A percentile compares a stretch with the other conserved stretches of the same genome.
Evolutionary conservation across 352 stramenopile genomes (phyloP).

Genomic region (Globisporangium parvum): DNA sequence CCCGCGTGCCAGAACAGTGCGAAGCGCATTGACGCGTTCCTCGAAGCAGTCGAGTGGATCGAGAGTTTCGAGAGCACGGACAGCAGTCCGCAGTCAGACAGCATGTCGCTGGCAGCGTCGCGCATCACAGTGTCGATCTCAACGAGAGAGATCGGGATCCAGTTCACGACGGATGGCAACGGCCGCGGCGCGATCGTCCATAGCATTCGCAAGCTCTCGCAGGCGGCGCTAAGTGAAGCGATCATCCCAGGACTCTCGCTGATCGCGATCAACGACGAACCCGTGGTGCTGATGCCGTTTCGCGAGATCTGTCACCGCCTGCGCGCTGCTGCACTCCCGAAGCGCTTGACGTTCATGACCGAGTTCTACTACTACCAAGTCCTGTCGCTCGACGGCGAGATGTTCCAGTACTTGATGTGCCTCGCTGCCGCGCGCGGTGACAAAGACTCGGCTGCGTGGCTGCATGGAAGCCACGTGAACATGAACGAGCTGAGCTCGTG

Average conservation of each 20-base stretch:
- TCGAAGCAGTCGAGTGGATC: constrained; percentile 78
- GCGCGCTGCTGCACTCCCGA: constrained; percentile 58
- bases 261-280: constrained; percentile 79
- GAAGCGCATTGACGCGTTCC: constrained; percentile 49
- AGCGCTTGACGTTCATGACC: constrained; percentile 77
- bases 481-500: constrained; percentile 65
- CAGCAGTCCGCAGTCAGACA: constrained; percentile 31
- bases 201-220: constrained; percentile 71
- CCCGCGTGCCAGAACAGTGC: constrained; percentile 68
- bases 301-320: constrained; percentile 65
- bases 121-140: constrained; percentile 74
- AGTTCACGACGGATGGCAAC: constrained; percentile 75
- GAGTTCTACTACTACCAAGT: constrained; percentile 86
- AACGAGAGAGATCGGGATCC: constrained; percentile 76
- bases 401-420: constrained; percentile 78
- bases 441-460: constrained; percentile 53
- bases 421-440: constrained; percentile 65
- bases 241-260: constrained; percentile 69
- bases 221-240: constrained; percentile 64
- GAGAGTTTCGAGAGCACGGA: constrained; percentile 44
- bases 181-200: constrained; percentile 71
- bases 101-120: constrained; percentile 42
- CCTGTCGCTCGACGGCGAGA: constrained; percentile 62
- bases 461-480: constrained; percentile 44
- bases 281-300: constrained; percentile 74